phyloP scores from a whole-genome alignment of 495 filamentous ascomycete species.

The Talaromyces liani region DNA sequence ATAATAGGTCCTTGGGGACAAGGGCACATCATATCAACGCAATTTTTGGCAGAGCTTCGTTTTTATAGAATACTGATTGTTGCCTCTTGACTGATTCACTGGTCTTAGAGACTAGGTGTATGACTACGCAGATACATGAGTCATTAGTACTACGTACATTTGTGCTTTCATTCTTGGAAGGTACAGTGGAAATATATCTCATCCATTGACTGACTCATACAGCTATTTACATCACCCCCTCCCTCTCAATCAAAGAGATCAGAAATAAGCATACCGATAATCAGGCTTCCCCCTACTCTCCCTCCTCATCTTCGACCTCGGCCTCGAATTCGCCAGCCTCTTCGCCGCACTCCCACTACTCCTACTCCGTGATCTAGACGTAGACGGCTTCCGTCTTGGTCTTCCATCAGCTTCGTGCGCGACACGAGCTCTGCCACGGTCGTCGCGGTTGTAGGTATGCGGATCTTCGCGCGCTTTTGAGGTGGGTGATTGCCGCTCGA shows the following conservation, averaged over 20 bases:
- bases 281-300: slow-evolving; percentile 8
- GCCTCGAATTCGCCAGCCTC: slow-evolving; percentile 5
- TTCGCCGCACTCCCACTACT: slow-evolving; percentile 5
- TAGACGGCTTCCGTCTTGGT: not conserved
- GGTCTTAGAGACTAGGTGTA: no score
- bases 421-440: not conserved
- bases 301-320: slow-evolving; percentile 9
- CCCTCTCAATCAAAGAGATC: no score
- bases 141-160: no score
- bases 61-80: not conserved
- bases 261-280: slow-evolving; percentile 8
- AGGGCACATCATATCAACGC: not conserved
- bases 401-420: not conserved
- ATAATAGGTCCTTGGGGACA: not conserved
- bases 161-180: no score
- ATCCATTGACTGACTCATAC: no score
- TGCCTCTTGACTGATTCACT: not conserved
- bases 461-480: slow-evolving; percentile 1
- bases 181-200: no score
- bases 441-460: slow-evolving; percentile 2
- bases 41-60: not conserved
- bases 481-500: slow-evolving; percentile 3
- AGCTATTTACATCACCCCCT: not conserved
- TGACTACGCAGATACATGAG: no score
- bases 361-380: not conserved